A percentile compares a stretch with the other conserved stretches of the same genome.
These are phyloP conservation scores for Eimeria sp. DNA, from an alignment of 169 alveolate species.

Conservation along the genomic window DNA sequence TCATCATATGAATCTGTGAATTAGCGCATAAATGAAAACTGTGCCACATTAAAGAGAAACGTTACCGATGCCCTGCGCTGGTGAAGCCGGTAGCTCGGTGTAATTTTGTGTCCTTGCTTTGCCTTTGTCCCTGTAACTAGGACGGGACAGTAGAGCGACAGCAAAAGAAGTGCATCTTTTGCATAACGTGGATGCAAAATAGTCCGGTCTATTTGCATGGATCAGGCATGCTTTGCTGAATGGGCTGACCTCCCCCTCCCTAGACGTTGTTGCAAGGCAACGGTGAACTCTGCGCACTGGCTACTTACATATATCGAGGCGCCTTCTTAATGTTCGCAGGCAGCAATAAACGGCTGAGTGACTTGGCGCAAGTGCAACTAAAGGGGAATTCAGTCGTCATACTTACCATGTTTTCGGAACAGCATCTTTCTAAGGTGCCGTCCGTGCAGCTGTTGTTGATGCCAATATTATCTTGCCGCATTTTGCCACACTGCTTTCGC, in stretches of 20 bases:
- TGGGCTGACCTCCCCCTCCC: neutral
- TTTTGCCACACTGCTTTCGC: neutral
- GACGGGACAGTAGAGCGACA: too few relatives aligned
- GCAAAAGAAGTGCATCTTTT: too few relatives aligned
- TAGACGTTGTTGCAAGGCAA: neutral
- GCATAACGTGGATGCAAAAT: too few relatives aligned
- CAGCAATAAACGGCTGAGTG: conserved; percentile 40
- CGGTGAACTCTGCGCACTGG: neutral
- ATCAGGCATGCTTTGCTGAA: neutral
- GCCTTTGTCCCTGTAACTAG: too few relatives aligned
- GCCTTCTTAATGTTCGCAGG: neutral
- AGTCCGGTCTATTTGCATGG: too few relatives aligned
- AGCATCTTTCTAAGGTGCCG: conserved; percentile 55
- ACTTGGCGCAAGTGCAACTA: conserved; percentile 45
- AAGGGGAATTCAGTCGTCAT: conserved; percentile 32
- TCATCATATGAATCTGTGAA: neutral
- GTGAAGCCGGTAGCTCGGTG: too few relatives aligned
- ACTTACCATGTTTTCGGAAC: conserved; percentile 28
- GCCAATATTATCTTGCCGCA: neutral
- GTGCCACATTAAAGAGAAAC: neutral
- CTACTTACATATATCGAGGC: neutral
- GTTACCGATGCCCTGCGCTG: too few relatives aligned
- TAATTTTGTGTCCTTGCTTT: too few relatives aligned
- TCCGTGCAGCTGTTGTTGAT: neutral
- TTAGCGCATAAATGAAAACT: neutral